Conservation (phyloP, 2,329 filamentous ascomycete genomes). For the Cercospora sp. region DNA sequence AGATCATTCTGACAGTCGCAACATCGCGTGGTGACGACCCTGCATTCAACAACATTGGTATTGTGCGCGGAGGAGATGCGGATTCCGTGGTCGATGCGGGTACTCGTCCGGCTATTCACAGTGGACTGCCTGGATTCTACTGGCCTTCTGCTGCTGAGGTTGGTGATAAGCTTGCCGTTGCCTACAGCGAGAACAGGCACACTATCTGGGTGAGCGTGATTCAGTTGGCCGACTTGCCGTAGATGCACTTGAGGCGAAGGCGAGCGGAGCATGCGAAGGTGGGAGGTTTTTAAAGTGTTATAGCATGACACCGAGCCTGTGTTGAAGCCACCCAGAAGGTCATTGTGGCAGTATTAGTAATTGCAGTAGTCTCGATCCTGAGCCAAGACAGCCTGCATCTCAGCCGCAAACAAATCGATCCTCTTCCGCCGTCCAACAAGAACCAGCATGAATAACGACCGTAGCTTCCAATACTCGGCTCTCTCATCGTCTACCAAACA, state of each 20-base stretch:
- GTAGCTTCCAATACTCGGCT: background rate
- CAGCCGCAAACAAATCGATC: background rate
- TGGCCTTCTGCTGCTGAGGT: conserved; percentile 18
- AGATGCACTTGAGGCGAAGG: background rate
- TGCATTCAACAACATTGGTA: conserved; percentile 14
- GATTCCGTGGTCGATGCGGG: background rate
- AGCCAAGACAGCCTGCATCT: background rate
- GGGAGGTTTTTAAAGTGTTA: background rate
- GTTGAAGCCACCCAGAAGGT: no score
- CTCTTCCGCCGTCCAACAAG: background rate
- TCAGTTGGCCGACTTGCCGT: conserved; percentile 13
- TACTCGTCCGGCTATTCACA: conserved; percentile 4
- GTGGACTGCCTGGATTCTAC: conserved; percentile 16
- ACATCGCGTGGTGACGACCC: conserved; percentile 15
- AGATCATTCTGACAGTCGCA: conserved; percentile 13
- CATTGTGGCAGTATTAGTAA: background rate
- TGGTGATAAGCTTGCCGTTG: conserved; percentile 18
- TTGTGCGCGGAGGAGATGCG: conserved; percentile 22
- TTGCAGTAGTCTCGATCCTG: background rate
- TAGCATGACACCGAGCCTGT: no score
- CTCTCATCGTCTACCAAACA: background rate
- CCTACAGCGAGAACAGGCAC: conserved; percentile 18
- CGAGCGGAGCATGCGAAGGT: background rate
- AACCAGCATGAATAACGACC: background rate
- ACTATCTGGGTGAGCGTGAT: conserved; percentile 20